Evolutionary conservation across 169 alveolate species (phyloP).

Genomic region (Plasmodium gaboni): DNA sequence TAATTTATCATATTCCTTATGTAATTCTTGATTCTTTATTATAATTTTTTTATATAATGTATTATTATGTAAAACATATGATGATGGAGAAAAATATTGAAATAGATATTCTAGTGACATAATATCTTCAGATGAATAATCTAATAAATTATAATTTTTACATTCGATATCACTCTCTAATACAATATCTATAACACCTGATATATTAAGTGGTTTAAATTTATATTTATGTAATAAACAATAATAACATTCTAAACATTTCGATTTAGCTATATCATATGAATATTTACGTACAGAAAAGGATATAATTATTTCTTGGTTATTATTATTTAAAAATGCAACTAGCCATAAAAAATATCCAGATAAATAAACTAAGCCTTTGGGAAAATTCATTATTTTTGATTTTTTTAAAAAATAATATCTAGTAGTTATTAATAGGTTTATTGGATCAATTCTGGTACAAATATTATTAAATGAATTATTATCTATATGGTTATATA

Average conservation of each 20-base stretch:
- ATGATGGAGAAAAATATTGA: conserved; percentile 65
- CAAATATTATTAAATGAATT: background rate
- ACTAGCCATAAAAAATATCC: conserved; percentile 75
- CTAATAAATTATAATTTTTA: conserved; percentile 47
- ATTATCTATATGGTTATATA: too few species aligned
- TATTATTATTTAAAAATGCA: conserved; percentile 32
- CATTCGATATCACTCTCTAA: conserved; percentile 56
- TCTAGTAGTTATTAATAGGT: conserved; percentile 56
- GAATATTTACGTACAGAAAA: conserved; percentile 71
- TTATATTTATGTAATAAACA: conserved; percentile 35
- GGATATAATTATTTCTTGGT: conserved; percentile 46
- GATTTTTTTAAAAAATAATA: conserved; percentile 72
- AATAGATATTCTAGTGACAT: conserved; percentile 52
- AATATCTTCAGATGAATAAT: conserved; percentile 47
- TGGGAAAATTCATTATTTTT: conserved; percentile 49
- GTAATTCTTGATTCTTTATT: background rate
- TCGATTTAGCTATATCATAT: conserved; percentile 40
- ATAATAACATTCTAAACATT: conserved; percentile 64
- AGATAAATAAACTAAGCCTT: conserved; percentile 65
- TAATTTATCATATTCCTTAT: conserved; percentile 9
- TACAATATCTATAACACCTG: conserved; percentile 63
- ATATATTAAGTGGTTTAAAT: conserved; percentile 41
- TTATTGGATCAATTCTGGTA: conserved; percentile 57
- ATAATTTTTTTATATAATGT: conserved; percentile 35
- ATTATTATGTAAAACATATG: conserved; percentile 36